Base-by-base conservation (phyloP, 1,139 yeast genomes). In the Magnusiomyces paraingens region DNA sequence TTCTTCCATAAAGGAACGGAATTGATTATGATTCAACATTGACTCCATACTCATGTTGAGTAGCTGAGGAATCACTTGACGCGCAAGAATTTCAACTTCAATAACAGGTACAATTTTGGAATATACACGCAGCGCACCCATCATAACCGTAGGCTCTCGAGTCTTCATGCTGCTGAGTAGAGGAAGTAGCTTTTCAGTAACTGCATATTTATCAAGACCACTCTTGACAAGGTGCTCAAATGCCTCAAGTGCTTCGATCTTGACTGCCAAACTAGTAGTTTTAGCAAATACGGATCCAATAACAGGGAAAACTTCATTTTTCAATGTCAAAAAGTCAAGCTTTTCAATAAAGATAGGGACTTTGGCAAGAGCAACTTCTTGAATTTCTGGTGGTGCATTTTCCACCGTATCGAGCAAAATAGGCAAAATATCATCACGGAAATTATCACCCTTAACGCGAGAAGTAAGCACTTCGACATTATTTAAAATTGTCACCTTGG, bases 251-350 rank as follows among this genome's bases (percentile, higher is more conserved):
- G 95, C 80, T 14, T 82, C 77, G 38, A 84, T 73, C 62, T 93
- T 90, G 35, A 91, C 86, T 2, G 87, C 82, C 43, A 90, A 72
- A 44, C 93, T 81, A 0, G 94, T 86, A 0, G 98, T 91, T 47
- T 89, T 86, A 44, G 88, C 80, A 69, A 90, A 91, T 2, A 88
- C 79, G 46, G 78, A 79, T 44, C 89, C 80, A 22, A 90, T 74
- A 45, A 82, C 72, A 1, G 96, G 96, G 66, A 87, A 80, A 17
- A 89, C 73, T 17, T 80, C 80, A 61, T 83, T 84, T 61, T 91
- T 89, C 53, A 89, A 76, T 39, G 83, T 80, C 5, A 91, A 80
- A 64, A 88, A 87, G 54, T 84, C 94, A 50, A 85, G 72, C 50
- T 78, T 74, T 10, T 72, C 75, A 2, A 80, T 67, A 46, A 81